Evolutionary conservation across 371 early-diverging fungal genomes (phyloP), one percentile per base, ranked within the genome.

Genomic region (Rhizopus delemar): DNA sequence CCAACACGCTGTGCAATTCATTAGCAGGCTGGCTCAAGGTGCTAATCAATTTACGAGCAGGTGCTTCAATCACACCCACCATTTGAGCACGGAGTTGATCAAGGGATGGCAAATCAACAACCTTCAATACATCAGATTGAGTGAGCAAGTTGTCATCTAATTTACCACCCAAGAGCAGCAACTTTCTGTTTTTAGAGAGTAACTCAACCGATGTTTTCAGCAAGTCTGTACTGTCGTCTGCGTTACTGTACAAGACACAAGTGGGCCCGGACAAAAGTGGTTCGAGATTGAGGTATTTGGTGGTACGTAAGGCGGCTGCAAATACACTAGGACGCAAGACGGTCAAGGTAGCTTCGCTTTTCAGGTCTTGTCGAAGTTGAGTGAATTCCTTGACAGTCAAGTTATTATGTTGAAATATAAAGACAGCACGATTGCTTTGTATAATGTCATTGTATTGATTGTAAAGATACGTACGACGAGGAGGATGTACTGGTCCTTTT

Each of bases 361-460:
- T 73, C 4, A 88, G 60, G 4, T 84, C 80, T 52, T 76, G 73
- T 59, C 88, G 80, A 36, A 86, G 58, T 46, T 73, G 61, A 13
- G 82, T 79, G 60, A 85, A 73, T 56, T 88, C 88, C 35, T 79
- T 66, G 33, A 86, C 83, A 0, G 80, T 80, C 68, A 88, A 71
- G 60, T 88, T 88, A 78, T 86, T 88, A 74, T 86, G 85, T 63
- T 88, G 88, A 46, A 83, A 79, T 53, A 88, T 73, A 58, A 88
- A 74, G 53, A 86, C 62, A 58, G 80, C 75, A 28, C 86, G 75
- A 68, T 85, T 86, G 48, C 77, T 64, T 31, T 74, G 60, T 34
- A 87, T 54, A 36, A 83, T 64, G 6, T 74, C 59, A 33, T 69
- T 56, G 62, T 87, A 87, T 58, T 78, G 66, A 43, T 83, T 68